Evolutionary conservation across 1,139 yeast species (phyloP).

Genomic region (Scheffersomyces segobiensis): DNA sequence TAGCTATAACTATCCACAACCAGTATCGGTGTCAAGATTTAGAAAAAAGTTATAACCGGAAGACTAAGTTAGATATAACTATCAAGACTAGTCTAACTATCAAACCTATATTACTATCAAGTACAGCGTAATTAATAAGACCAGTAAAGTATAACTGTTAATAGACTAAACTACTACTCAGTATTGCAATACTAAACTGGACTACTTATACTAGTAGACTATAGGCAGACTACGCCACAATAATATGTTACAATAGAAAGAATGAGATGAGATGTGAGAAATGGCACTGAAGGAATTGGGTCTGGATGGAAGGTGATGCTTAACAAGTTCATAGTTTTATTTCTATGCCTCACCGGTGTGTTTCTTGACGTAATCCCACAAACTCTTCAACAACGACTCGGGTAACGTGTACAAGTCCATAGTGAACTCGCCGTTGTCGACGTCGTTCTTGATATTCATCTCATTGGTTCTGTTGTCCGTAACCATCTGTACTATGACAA

Average conservation of each 20-base stretch:
- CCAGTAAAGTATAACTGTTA: neutral
- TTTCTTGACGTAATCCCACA: slow-evolving; percentile 92
- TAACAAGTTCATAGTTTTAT: neutral
- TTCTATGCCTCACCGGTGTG: slow-evolving; percentile 43
- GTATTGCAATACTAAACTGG: neutral
- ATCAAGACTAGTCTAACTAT: no score
- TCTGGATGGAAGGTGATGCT: neutral
- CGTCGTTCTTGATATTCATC: slow-evolving; percentile 94
- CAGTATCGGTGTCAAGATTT: neutral
- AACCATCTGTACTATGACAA: slow-evolving; percentile 96
- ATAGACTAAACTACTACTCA: neutral
- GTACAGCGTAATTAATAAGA: neutral
- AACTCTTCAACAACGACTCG: slow-evolving; percentile 83
- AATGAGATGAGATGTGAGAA: neutral
- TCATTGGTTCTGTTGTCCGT: slow-evolving; percentile 94
- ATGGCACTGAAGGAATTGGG: neutral
- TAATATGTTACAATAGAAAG: neutral
- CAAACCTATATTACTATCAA: no score
- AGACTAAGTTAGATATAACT: neutral
- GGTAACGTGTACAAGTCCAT: slow-evolving; percentile 95
- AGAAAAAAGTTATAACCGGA: neutral
- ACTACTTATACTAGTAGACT: neutral
- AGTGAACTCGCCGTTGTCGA: slow-evolving; percentile 95
- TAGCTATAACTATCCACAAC: neutral
- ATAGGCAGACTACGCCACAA: neutral